Evolutionary conservation across 2,329 filamentous ascomycete genomes (phyloP), one percentile per base, ranked within the genome.

Genomic region (Dendrostoma leiphaemia): DNA sequence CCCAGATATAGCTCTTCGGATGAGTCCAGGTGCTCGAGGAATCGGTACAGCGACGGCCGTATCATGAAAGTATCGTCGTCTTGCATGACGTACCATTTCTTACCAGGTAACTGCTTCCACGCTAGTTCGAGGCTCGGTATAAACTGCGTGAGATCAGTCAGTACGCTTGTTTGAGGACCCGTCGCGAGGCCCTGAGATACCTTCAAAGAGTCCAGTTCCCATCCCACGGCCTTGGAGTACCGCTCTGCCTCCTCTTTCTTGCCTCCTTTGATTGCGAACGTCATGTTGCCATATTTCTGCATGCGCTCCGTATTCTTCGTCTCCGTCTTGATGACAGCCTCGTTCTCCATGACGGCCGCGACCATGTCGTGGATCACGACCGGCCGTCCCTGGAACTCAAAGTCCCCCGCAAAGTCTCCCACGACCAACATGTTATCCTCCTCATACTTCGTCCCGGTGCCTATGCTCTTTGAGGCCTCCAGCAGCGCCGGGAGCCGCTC

Each of bases 61-160:
- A 82, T 70, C 41, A 83, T 63, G 62, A 77, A 83, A 1, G 79
- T 83, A 62, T 84, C 80, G 64, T 83, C 81, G 64, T 83, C 80
- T 13, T 81, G 65, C 59, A 83, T 75, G 57, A 83, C 64, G 61
- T 82, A 83, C 81, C 81, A 83, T 63, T 81, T 80, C 68, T 82
- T 83, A 57, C 71, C 64, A 0, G 80, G 80, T 62, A 82, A 69
- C 15, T 67, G 70, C 35, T 70, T 65, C 68, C 77, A 81, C 19
- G 76, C 70, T 57, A 79, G 72, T 59, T 82, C 77, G 60, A 84
- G 74, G 40, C 78, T 76, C 37, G 78, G 74, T 48, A 83, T 74
- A 62, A 82, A 82, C 80, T 82, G 56, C 2, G 15, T 17, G 9
- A 2, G 10, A 3, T 3, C 7, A 26, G 46, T 57, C n/a, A 57